These are phyloP conservation scores for Eucalyptus albens DNA, from an alignment of 345 rosid species.

Conservation along the genomic window DNA sequence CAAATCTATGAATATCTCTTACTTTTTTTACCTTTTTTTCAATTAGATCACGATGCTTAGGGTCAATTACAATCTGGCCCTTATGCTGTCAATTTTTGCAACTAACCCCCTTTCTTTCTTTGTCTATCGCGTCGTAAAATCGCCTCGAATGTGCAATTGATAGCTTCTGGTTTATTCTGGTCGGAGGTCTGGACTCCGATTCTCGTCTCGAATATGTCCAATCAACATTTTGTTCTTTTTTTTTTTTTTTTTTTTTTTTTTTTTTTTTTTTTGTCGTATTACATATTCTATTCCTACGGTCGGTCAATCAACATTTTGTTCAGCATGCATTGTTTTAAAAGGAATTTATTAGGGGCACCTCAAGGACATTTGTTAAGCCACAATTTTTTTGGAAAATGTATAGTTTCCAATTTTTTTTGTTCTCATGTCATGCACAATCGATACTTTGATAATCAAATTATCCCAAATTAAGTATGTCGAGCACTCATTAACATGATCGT, in stretches of 20 bases:
- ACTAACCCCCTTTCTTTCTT: background rate
- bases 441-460: background rate
- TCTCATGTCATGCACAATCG: rapidly evolving
- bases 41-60: background rate
- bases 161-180: background rate
- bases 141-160: background rate
- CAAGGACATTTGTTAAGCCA: background rate
- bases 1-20: background rate
- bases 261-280: too few species aligned
- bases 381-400: background rate
- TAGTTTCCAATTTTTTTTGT: rapidly evolving
- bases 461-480: background rate
- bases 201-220: background rate
- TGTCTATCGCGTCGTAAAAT: background rate
- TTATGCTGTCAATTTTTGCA: background rate
- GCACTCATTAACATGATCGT: background rate
- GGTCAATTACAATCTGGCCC: background rate
- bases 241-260: too few species aligned
- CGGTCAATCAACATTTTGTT: background rate
- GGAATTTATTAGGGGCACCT: background rate
- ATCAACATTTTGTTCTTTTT: background rate
- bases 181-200: background rate
- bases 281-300: too few species aligned
- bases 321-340: too few species aligned
- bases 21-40: background rate